These are phyloP conservation scores for Vachellia collinsii DNA, from an alignment of 306 rosid genomes.

Conservation along the genomic window DNA sequence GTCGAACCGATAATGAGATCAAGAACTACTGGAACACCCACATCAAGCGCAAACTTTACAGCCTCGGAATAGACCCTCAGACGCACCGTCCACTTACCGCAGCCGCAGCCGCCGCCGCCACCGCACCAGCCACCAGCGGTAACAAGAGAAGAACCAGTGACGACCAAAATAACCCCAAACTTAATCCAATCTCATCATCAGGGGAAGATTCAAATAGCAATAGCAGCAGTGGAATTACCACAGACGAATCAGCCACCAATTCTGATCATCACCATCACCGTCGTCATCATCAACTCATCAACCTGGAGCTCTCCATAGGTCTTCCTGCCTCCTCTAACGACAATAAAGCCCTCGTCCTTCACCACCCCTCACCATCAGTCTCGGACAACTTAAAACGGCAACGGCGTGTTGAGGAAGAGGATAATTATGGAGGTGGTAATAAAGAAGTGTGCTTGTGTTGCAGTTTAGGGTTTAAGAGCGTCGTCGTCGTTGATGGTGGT, in stretches of 20 bases:
- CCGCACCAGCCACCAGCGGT: not conserved
- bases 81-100: constrained; percentile 64
- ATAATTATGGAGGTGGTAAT: not conserved
- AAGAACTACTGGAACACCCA: constrained; percentile 85
- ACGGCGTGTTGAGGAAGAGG: not conserved
- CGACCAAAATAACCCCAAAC: not conserved
- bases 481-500: not conserved
- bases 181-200: constrained; percentile 27
- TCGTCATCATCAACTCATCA: constrained; percentile 34
- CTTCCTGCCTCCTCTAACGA: constrained; percentile 42
- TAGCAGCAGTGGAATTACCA: constrained; percentile 50
- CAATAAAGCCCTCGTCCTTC: not conserved
- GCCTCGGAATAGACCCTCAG: constrained; percentile 74
- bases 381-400: constrained; percentile 29
- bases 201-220: constrained; percentile 55
- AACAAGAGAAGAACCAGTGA: constrained; percentile 6
- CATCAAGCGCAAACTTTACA: constrained; percentile 65
- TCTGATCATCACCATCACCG: not conserved
- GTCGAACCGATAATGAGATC: constrained; percentile 79
- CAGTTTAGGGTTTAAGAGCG: constrained; percentile 53
- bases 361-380: not conserved
- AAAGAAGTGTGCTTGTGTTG: constrained; percentile 51
- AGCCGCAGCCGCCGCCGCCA: not conserved
- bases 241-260: constrained; percentile 40
- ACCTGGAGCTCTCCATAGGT: constrained; percentile 71